These are phyloP conservation scores for Candida sithepensis DNA, from an alignment of 805 yeast species.

Conservation along the genomic window DNA sequence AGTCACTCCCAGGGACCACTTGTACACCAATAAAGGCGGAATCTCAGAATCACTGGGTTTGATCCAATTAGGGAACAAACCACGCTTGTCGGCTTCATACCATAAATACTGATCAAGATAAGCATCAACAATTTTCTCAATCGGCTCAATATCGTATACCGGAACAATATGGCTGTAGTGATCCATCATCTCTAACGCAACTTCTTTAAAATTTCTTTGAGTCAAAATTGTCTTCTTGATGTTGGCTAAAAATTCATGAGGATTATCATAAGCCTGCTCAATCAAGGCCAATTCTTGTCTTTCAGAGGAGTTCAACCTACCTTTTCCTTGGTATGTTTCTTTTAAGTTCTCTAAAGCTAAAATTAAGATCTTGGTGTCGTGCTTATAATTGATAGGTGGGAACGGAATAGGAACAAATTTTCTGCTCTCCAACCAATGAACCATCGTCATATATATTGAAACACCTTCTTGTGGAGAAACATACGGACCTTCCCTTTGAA, in stretches of 20 bases:
- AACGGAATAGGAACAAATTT: constrained; percentile 86
- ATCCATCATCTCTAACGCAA: constrained; percentile 85
- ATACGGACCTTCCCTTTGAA: constrained; percentile 83
- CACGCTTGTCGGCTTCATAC: constrained; percentile 89
- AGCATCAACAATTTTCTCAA: constrained; percentile 95
- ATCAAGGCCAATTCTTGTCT: constrained; percentile 90
- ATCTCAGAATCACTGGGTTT: constrained; percentile 94
- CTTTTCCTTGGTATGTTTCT: constrained; percentile 70
- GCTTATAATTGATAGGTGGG: constrained; percentile 88
- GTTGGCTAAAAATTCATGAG: constrained; percentile 85
- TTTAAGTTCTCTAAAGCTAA: constrained; percentile 87
- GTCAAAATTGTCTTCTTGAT: constrained; percentile 79
- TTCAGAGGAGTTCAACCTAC: constrained; percentile 78
- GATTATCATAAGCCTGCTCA: constrained; percentile 96
- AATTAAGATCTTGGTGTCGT: constrained; percentile 86
- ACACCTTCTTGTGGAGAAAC: constrained; percentile 87
- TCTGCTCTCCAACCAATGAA: constrained; percentile 84
- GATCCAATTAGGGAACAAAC: constrained; percentile 91
- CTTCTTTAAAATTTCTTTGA: constrained; percentile 90
- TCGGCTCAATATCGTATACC: constrained; percentile 82
- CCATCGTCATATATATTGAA: constrained; percentile 79
- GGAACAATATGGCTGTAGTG: constrained; percentile 81
- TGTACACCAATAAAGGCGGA: constrained; percentile 86
- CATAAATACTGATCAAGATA: constrained; percentile 92
- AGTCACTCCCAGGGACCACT: constrained; percentile 91